Evolutionary conservation across 202 grass and related monocot species (phyloP).

Genomic region (Carex arenaria): DNA sequence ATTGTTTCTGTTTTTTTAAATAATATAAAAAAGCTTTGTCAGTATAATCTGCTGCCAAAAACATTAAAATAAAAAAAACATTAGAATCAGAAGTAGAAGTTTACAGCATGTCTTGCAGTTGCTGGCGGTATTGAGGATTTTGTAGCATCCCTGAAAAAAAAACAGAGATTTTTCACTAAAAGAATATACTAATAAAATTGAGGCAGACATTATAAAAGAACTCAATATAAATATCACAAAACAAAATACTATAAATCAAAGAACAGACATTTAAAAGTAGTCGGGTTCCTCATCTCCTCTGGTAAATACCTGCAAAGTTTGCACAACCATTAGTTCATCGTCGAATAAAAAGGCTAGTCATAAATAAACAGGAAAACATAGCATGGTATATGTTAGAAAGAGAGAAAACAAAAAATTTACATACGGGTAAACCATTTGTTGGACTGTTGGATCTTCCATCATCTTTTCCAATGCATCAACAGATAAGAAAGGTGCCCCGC

Average conservation of each 20-base stretch:
- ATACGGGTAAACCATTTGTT: slow-evolving; percentile 99
- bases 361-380: slow-evolving; percentile 12
- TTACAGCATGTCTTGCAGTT: slow-evolving; percentile 99
- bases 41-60: not conserved
- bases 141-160: slow-evolving; percentile 83
- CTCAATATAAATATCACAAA: slow-evolving; percentile 8
- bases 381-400: not conserved
- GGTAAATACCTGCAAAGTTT: slow-evolving; percentile 80
- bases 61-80: not conserved
- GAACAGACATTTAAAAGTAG: slow-evolving; percentile 83
- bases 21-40: not conserved
- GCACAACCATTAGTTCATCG: not conserved
- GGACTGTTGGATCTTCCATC: slow-evolving; percentile 98
- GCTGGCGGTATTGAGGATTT: slow-evolving; percentile 89
- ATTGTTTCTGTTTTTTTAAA: slow-evolving; percentile 54
- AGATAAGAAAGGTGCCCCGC: slow-evolving; percentile 57
- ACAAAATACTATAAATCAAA: slow-evolving; percentile 24
- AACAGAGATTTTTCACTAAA: not conserved
- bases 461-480: slow-evolving; percentile 95
- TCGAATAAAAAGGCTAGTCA: slow-evolving; percentile 9
- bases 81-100: slow-evolving; percentile 16
- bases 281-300: slow-evolving; percentile 90
- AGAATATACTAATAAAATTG: not conserved
- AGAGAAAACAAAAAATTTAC: slow-evolving; percentile 28
- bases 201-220: not conserved